Conservation (phyloP, 176 grass and related monocot genomes). For the Microstegium vimineum region DNA sequence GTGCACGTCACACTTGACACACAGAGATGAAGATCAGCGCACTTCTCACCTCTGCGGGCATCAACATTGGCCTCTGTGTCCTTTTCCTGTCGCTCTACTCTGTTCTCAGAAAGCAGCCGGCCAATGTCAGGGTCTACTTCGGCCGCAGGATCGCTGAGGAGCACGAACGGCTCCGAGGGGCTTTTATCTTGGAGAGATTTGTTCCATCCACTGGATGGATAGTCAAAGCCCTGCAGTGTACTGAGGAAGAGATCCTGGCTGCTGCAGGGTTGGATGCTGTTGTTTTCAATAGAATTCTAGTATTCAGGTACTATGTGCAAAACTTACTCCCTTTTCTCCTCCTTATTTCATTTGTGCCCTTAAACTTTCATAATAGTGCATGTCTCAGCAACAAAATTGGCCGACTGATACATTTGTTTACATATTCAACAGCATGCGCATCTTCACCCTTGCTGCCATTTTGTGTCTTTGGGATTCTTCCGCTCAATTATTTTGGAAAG, state of each 20-base stretch:
- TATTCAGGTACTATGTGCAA: slow-evolving; percentile 70
- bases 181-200: slow-evolving; percentile 79
- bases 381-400: not conserved
- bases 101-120: slow-evolving; percentile 80
- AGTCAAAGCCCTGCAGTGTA: slow-evolving; percentile 71
- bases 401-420: slow-evolving; percentile 12
- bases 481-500: slow-evolving; percentile 85
- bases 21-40: slow-evolving; percentile 65
- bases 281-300: slow-evolving; percentile 71
- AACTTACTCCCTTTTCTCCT: slow-evolving; percentile 11
- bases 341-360: not conserved
- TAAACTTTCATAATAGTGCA: not conserved
- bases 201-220: slow-evolving; percentile 83
- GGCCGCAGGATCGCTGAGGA: slow-evolving; percentile 70
- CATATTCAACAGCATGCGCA: slow-evolving; percentile 61
- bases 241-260: slow-evolving; percentile 72
- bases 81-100: slow-evolving; percentile 83
- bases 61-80: slow-evolving; percentile 74
- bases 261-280: slow-evolving; percentile 87
- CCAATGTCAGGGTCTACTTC: slow-evolving; percentile 84
- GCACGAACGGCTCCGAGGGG: slow-evolving; percentile 47
- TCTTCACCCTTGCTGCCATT: slow-evolving; percentile 82
- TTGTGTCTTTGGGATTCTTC: slow-evolving; percentile 72
- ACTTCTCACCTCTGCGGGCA: slow-evolving; percentile 81
- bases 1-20: not conserved